Conservation (phyloP, 495 filamentous ascomycete genomes). For the Pyrenopolyporus hunteri region DNA sequence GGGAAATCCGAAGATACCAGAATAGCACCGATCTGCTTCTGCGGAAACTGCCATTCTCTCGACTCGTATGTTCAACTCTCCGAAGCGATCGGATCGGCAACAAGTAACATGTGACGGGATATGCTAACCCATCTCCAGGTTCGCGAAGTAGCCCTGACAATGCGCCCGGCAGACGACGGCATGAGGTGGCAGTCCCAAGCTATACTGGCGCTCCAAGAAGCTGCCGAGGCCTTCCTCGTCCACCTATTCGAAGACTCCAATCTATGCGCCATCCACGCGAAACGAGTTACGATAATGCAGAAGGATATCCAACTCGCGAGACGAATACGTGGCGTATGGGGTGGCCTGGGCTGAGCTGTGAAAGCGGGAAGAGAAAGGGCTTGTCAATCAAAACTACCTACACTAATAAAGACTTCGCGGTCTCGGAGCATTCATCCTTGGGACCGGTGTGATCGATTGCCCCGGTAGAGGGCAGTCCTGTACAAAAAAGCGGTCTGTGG, state of each 20-base stretch:
- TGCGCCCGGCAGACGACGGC: conserved; percentile 59
- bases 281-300: conserved; percentile 96
- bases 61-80: conserved; percentile 64
- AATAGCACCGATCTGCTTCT: conserved; percentile 80
- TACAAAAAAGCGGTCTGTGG: conserved; percentile 9
- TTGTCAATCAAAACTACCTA: neutral
- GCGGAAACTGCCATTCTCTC: conserved; percentile 81
- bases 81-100: neutral
- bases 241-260: conserved; percentile 96
- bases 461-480: neutral
- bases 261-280: conserved; percentile 93
- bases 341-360: conserved; percentile 52
- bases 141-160: conserved; percentile 76
- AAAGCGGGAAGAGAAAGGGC: neutral
- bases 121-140: conserved; percentile 57
- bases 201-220: conserved; percentile 88
- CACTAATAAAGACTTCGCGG: neutral
- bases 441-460: neutral
- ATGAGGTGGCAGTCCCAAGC: conserved; percentile 93
- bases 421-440: neutral
- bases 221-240: conserved; percentile 89
- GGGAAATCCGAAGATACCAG: conserved; percentile 87
- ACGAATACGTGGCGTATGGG: conserved; percentile 73
- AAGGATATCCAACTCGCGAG: conserved; percentile 92
- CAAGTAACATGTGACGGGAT: neutral